A percentile compares a stretch with the other conserved stretches of the same genome.
Evolutionary conservation across 257 asterid genomes (phyloP).

Genomic region (Buddleja alternifolia): DNA sequence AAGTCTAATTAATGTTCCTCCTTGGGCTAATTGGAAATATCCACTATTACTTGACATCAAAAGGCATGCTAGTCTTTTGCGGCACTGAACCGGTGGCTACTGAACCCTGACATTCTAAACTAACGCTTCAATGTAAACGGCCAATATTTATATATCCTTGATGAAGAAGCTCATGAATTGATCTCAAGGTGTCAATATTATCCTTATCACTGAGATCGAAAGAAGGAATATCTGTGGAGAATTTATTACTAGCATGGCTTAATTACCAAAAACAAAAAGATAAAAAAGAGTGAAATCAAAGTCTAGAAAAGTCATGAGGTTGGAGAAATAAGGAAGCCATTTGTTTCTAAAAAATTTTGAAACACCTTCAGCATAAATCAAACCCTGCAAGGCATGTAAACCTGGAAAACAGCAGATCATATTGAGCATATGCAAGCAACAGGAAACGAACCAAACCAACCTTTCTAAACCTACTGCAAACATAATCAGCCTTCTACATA

Average conservation of each 20-base stretch:
- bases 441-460: background rate
- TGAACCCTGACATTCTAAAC: conserved; percentile 5
- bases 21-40: background rate
- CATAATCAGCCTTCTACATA: too few relatives aligned
- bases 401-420: background rate
- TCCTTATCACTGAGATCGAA: background rate
- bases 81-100: background rate
- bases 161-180: background rate
- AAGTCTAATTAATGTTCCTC: background rate
- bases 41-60: background rate
- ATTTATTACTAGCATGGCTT: background rate
- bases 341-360: background rate
- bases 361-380: background rate
- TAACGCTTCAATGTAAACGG: background rate
- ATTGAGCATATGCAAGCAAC: background rate
- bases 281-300: conserved; percentile 1
- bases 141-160: background rate
- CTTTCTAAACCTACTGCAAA: background rate
- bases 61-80: background rate
- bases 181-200: background rate
- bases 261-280: background rate
- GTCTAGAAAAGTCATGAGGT: background rate
- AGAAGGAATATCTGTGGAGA: background rate
- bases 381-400: background rate
- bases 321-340: background rate